A percentile compares a stretch with the other conserved stretches of the same genome.
Conservation (phyloP, 2,329 filamentous ascomycete species). For the Sordariomycetes sp. region DNA sequence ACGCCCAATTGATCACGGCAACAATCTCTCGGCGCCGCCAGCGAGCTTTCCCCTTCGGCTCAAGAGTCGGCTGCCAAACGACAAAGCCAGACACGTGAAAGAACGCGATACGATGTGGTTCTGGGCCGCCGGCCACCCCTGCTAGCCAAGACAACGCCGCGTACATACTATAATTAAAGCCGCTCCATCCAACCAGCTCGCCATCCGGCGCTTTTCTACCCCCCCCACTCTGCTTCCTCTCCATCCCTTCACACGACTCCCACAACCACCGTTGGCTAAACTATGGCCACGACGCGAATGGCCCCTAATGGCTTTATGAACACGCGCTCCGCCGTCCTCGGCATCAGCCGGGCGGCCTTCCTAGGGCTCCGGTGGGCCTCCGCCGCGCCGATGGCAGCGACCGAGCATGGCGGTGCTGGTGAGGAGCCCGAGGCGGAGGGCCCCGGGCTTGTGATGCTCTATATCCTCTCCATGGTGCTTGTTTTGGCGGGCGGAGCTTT, state of each 20-base stretch:
- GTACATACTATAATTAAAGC: background rate
- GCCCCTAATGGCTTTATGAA: slow-evolving; percentile 10
- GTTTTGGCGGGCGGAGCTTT: slow-evolving; percentile 88
- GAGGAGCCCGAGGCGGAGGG: slow-evolving; percentile 41
- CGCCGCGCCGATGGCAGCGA: slow-evolving; percentile 29
- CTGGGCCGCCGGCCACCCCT: background rate
- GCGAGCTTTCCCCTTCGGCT: background rate
- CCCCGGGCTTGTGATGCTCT: slow-evolving; percentile 68
- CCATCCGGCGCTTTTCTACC: background rate
- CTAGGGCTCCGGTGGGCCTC: slow-evolving; percentile 36
- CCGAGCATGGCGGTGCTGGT: slow-evolving; percentile 25
- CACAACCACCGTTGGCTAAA: background rate
- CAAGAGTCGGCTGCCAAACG: background rate
- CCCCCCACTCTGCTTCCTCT: background rate
- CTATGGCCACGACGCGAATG: slow-evolving; percentile 1
- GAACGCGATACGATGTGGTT: background rate
- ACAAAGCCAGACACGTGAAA: background rate
- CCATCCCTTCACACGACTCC: background rate
- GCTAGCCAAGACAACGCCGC: background rate
- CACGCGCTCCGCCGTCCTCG: slow-evolving; percentile 37
- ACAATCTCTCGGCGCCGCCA: background rate
- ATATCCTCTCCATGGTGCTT: slow-evolving; percentile 65
- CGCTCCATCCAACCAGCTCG: background rate
- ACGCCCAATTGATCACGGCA: background rate
- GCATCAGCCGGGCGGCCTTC: slow-evolving; percentile 38